These are phyloP conservation scores for Boehmeria nivea DNA, from an alignment of 306 rosid species.

Conservation along the genomic window DNA sequence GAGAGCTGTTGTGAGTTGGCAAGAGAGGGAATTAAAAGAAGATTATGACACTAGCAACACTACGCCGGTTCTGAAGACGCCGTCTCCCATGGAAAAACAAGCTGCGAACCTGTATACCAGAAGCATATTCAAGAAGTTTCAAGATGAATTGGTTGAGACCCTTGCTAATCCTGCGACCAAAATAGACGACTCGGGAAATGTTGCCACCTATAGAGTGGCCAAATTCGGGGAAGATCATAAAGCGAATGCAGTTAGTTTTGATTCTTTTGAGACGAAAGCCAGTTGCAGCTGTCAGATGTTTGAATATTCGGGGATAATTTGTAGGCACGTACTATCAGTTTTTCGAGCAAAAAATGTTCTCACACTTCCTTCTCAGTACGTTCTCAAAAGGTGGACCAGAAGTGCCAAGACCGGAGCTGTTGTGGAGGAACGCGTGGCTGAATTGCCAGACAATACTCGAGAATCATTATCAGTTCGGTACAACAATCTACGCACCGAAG, in stretches of 20 bases:
- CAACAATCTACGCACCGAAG: constrained; percentile 79
- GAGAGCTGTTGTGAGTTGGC: constrained; percentile 68
- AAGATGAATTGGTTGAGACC: constrained; percentile 87
- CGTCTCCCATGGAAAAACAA: constrained; percentile 93
- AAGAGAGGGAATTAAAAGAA: constrained; percentile 77
- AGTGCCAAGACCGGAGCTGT: constrained; percentile 60
- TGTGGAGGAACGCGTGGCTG: constrained; percentile 47
- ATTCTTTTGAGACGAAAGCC: constrained; percentile 66
- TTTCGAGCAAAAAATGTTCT: constrained; percentile 80
- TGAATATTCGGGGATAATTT: constrained; percentile 79
- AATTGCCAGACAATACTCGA: constrained; percentile 37
- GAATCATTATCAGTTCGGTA: constrained; percentile 56
- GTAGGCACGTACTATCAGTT: constrained; percentile 80
- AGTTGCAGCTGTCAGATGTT: constrained; percentile 86
- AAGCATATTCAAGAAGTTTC: constrained; percentile 74
- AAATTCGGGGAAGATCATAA: constrained; percentile 75
- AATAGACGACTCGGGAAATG: constrained; percentile 64
- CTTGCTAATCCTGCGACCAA: constrained; percentile 84
- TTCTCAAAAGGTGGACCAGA: constrained; percentile 85
- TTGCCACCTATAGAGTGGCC: constrained; percentile 75
- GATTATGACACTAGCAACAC: constrained; percentile 62
- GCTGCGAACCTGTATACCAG: constrained; percentile 75
- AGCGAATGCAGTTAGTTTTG: constrained; percentile 62
- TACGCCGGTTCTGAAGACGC: constrained; percentile 63
- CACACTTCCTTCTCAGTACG: constrained; percentile 74